Conservation (phyloP, 1,284 basidiomycete species). For the Ustilago tritici region DNA sequence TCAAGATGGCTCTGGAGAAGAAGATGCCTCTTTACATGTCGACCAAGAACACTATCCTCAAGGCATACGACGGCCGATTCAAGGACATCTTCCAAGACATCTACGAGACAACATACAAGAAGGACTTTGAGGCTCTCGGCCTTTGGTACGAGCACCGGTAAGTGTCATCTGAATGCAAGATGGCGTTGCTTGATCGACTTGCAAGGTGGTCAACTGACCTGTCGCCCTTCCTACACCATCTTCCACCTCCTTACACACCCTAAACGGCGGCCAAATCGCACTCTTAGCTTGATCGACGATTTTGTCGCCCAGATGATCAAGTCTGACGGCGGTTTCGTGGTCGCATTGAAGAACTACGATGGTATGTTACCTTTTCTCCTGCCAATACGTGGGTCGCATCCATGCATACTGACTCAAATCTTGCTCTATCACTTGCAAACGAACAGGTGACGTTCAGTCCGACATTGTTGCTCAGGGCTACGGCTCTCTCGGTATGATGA, state of each 20-base stretch:
- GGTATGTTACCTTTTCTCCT: constrained; percentile 14
- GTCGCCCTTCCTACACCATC: too few species aligned
- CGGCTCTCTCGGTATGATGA: constrained; percentile 97
- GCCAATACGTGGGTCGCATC: too few species aligned
- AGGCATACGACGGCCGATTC: constrained; percentile 84
- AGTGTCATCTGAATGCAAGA: too few species aligned
- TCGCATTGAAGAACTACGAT: constrained; percentile 75
- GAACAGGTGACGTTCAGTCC: constrained; percentile 47
- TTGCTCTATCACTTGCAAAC: not conserved
- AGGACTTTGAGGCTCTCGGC: constrained; percentile 81
- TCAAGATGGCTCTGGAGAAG: constrained; percentile 98
- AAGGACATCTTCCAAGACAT: constrained; percentile 98
- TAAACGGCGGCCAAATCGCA: too few species aligned
- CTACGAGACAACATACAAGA: constrained; percentile 85
- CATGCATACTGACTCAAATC: not conserved
- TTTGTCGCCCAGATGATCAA: constrained; percentile 94
- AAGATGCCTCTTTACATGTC: constrained; percentile 80
- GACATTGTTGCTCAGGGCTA: constrained; percentile 76
- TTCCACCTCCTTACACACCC: too few species aligned
- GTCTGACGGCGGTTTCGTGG: constrained; percentile 94
- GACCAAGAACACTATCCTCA: constrained; percentile 70
- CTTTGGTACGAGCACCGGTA: constrained; percentile 96
- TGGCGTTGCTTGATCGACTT: too few species aligned
- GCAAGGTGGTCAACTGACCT: too few species aligned
- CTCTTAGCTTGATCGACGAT: constrained; percentile 72